These are phyloP conservation scores for Zymoseptoria tritici DNA, from an alignment of 2,329 filamentous ascomycete genomes.

Conservation along the genomic window DNA sequence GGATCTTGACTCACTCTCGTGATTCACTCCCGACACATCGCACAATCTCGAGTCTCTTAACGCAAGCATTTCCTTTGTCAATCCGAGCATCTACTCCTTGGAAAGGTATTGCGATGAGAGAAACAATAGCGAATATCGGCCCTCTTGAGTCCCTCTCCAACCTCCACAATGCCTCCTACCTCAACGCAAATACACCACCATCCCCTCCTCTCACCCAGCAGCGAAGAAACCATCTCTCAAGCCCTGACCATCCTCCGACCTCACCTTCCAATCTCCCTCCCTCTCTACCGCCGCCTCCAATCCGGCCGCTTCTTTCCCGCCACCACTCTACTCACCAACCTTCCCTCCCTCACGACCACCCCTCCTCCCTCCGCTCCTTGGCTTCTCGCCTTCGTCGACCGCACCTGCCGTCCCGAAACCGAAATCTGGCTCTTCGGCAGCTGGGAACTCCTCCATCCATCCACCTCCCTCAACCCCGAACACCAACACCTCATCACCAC, in stretches of 20 bases:
- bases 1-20: too few species aligned
- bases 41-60: too few species aligned
- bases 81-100: too few species aligned
- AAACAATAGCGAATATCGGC: background rate
- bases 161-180: background rate
- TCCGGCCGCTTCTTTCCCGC: constrained; percentile 42
- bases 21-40: too few species aligned
- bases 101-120: too few species aligned
- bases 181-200: background rate
- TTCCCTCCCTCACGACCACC: constrained; percentile 30
- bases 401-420: constrained; percentile 54
- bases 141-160: background rate
- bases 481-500: too few species aligned
- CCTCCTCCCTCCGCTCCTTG: constrained; percentile 14
- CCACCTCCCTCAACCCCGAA: background rate
- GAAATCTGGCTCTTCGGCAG: constrained; percentile 54
- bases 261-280: constrained; percentile 52
- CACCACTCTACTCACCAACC: constrained; percentile 36
- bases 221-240: background rate
- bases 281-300: constrained; percentile 56
- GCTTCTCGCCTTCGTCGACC: constrained; percentile 57
- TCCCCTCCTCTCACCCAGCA: background rate
- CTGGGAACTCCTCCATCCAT: constrained; percentile 18
- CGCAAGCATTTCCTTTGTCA: too few species aligned
- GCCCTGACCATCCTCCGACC: constrained; percentile 44